Base-by-base conservation (phyloP, 371 early-diverging fungal species). In the Syncephalastrum contaminatum region DNA sequence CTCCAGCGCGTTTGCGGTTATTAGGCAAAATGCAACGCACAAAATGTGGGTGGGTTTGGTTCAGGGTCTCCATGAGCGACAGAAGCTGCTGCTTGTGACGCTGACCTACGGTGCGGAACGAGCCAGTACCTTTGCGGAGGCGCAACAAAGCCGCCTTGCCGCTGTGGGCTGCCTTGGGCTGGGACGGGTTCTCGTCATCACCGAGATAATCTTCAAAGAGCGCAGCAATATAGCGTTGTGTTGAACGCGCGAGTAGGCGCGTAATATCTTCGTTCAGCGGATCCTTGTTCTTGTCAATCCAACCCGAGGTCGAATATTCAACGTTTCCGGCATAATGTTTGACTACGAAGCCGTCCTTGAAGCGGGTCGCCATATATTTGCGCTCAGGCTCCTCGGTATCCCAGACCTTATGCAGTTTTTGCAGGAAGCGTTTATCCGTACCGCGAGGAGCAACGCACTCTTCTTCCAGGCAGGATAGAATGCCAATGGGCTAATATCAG, bases 21-120 rank as follows among this genome's bases (percentile, higher is more conserved):
- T 99, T 99, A 7, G 99, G 99, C 43, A 99, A 72, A 54, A 99
- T 99, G 82, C 99, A 99, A 41, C 99, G 93, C 12, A 99, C 99
- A 84, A 99, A 99, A 75, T 99, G 99, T 5, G 99, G 99, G 51
- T 93, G 83, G 0, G 99, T 99, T 25, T 85, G 80, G 62, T 91
- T 84, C 3, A 99, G 80, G 57, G 93, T 92, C 12, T 83, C 78
- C 97, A 99, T 97, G 27, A 99, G 79, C 14, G 84, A 72, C 16
- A 74, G 71, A 39, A 99, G 80, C 63, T 97, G 96, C 62, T 99
- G 97, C 73, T 96, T 98, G 75, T 99, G 99, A 18, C 90, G 82
- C 72, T 98, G 98, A 0, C 92, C 91, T 0, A 99, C 99, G 0
- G 99, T 99, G 24, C 96, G 81, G 82, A 98, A 97, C 2, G 89